These are phyloP conservation scores for Oenanthe javanica DNA, from an alignment of 140 eudicot genomes.

Conservation along the genomic window DNA sequence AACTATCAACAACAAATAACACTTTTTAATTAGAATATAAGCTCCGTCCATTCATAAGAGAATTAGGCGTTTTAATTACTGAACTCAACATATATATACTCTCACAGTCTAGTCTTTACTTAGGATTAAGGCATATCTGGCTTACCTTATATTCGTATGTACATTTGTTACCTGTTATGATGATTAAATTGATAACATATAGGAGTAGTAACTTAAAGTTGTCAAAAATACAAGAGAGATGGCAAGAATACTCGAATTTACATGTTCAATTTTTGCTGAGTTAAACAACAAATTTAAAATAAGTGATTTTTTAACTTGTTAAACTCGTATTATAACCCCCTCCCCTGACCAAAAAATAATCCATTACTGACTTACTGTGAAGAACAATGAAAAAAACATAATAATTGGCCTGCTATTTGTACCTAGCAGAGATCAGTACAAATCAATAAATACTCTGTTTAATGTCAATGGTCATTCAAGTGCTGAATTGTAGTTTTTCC, in stretches of 20 bases:
- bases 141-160: too few relatives aligned
- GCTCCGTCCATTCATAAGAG: background rate
- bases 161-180: too few relatives aligned
- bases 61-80: background rate
- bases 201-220: too few relatives aligned
- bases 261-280: background rate
- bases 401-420: background rate
- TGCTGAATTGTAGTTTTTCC: background rate
- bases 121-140: background rate
- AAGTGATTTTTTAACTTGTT: too few relatives aligned
- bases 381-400: background rate
- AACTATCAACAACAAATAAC: background rate
- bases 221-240: too few relatives aligned
- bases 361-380: background rate
- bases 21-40: background rate
- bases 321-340: too few relatives aligned
- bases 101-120: background rate
- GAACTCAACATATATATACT: background rate
- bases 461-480: background rate
- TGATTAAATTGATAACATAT: background rate
- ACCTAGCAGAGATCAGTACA: background rate
- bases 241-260: background rate
- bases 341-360: background rate
- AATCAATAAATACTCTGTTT: background rate
- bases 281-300: too few relatives aligned